These are phyloP conservation scores for Cinchona pubescens DNA, from an alignment of 257 asterid genomes.

Conservation along the genomic window DNA sequence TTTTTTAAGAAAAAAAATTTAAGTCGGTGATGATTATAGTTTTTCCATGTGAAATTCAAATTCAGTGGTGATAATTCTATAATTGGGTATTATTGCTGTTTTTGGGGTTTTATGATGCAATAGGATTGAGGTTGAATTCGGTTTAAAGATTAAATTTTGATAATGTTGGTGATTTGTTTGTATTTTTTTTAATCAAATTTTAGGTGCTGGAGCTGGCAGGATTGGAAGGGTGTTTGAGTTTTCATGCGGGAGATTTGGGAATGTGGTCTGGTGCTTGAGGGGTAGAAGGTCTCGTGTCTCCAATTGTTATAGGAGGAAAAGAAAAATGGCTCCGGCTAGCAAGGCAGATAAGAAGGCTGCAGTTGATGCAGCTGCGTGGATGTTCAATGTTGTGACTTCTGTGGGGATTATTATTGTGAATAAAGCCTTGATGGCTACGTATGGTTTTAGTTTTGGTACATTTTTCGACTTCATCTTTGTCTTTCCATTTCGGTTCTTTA, in stretches of 20 bases:
- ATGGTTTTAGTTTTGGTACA: slow-evolving; percentile 96
- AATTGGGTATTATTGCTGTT: neutral
- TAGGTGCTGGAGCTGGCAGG: slow-evolving; percentile 14
- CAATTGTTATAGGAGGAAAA: slow-evolving; percentile 27
- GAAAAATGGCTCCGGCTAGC: slow-evolving; percentile 75
- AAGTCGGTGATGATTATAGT: neutral
- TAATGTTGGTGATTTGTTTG: neutral
- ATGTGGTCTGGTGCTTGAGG: slow-evolving; percentile 42
- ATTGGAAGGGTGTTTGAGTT: slow-evolving; percentile 21
- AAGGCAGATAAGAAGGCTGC: slow-evolving; percentile 96
- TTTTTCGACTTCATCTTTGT: slow-evolving; percentile 2
- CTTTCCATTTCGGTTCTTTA: neutral
- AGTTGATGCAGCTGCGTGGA: slow-evolving; percentile 87
- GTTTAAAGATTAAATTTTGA: neutral
- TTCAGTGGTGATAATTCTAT: neutral
- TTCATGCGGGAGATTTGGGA: slow-evolving; percentile 39
- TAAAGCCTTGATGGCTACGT: slow-evolving; percentile 95
- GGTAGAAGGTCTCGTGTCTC: slow-evolving; percentile 35
- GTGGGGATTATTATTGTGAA: slow-evolving; percentile 94
- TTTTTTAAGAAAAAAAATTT: too few species aligned
- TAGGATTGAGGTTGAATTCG: neutral
- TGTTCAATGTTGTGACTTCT: slow-evolving; percentile 93
- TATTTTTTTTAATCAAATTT: neutral
- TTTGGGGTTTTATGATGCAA: neutral
- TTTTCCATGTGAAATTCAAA: neutral